Base-by-base conservation (phyloP, 345 rosid genomes). In the Eucalyptus pauciflora region DNA sequence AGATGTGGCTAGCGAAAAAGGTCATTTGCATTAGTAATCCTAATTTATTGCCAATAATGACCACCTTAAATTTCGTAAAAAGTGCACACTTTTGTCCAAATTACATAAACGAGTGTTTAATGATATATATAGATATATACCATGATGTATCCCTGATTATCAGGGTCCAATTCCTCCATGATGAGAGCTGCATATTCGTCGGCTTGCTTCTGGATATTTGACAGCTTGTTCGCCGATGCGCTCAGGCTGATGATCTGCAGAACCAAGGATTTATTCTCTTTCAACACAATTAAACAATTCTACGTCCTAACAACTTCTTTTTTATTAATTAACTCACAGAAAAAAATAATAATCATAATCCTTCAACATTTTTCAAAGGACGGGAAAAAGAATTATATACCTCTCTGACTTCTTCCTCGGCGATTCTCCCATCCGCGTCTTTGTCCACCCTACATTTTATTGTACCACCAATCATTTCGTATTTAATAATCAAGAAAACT, bases 161-260 rank as follows among this genome's bases (percentile, higher is more conserved):
- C 97, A 8, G 95, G 98, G 92, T 97, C 99, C 88, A 97, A 81
- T 89, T 96, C 97, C 94, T 97, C 99, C 98, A 97, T 96, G 87
- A 96, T 96, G 69, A 95, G 88, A 3, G 98, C 98, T 8, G 99
- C 96, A 90, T 96, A 96, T 80, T 97, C 99, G 60, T 93, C 86
- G 7, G 99, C 95, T 88, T 97, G 99, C 89, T 95, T 96, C 93
- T 96, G 98, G 88, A 97, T 94, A 90, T 88, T 97, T 41, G 95
- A 93, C 29, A 97, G 95, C 93, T 94, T 95, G 94, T 97, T 97
- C 46, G 99, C 96, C 76, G 99, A 97, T 87, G 99, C 99, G 94
- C 98, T 97, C 9, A 96, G 93, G 76, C 90, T 92, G 51, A 97
- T 97, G 90, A 97, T 95, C 99, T 97, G 25, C 79, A 51, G 29